A percentile compares a stretch with the other conserved stretches of the same genome.
These are phyloP conservation scores for Cladosporium halotolerans DNA, from an alignment of 2,329 filamentous ascomycete species.

Conservation along the genomic window DNA sequence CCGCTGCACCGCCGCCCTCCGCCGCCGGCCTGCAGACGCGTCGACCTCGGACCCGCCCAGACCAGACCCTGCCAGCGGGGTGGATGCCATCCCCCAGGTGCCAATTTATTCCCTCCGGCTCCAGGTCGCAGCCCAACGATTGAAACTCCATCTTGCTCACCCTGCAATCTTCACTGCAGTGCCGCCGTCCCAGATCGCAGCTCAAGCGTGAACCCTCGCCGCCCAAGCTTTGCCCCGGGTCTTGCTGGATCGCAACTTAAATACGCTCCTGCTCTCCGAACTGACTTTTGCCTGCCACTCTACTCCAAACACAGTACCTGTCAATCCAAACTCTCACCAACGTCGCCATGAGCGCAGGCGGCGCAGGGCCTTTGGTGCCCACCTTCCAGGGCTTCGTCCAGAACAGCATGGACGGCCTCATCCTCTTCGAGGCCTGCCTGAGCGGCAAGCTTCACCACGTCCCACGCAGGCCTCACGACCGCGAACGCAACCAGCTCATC, in stretches of 20 bases:
- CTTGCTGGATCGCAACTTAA: conserved; percentile 11
- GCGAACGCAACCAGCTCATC: conserved; percentile 71
- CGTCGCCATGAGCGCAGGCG: conserved; percentile 29
- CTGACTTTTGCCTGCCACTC: conserved; percentile 4
- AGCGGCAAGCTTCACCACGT: conserved; percentile 66
- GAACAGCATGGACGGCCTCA: conserved; percentile 59
- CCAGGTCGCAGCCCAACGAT: conserved; percentile 5
- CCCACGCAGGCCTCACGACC: conserved; percentile 76
- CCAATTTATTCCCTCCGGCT: neutral
- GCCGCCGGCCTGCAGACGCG: conserved; percentile 10
- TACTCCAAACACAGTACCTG: neutral
- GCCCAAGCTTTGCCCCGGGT: conserved; percentile 6
- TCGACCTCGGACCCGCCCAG: neutral
- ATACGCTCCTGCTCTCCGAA: neutral
- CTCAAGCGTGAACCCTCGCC: conserved; percentile 14
- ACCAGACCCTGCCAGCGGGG: neutral
- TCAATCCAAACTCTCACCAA: neutral
- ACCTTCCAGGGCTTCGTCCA: conserved; percentile 35
- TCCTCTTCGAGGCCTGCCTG: conserved; percentile 74
- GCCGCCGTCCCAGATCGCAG: neutral
- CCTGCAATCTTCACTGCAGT: neutral
- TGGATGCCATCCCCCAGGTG: conserved; percentile 8
- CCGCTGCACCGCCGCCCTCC: neutral
- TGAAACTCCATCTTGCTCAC: neutral
- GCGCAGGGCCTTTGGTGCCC: conserved; percentile 33